Base-by-base conservation (phyloP, 1,284 basidiomycete species). In the Apiotrichum gamsii region DNA sequence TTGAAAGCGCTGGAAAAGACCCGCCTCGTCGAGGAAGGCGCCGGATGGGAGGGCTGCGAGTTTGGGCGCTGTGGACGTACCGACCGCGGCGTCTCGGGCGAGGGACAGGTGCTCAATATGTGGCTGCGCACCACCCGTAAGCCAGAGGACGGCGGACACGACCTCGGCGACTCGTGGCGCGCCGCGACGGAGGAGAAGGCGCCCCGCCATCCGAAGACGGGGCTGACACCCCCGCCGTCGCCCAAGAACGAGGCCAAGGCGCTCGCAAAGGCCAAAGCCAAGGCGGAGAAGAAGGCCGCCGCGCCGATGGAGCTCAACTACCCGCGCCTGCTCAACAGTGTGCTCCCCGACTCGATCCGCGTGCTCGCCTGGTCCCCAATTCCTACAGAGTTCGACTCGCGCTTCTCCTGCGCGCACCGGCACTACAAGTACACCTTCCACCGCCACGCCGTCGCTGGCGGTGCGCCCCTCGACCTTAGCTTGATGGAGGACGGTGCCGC, bases 391-490 rank as follows among this genome's bases (percentile, higher is more conserved):
- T 98, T 98, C 69, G 90, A 90, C 31, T 83, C 93, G 2, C 82
- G 94, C 3, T 94, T 89, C 74, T 85, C 84, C 19, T 97, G 93
- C 74, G 76, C 74, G 47, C 83, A 81, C 62, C 77, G 94, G 29
- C 94, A 98, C 69, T 99, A 98, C 82, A 96, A 96, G 69, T 99
- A 98, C 74, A 94, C 96, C 69, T 98, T 96, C 76, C 64, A 70
- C 57, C 51, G 64, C 34, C 48, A 44, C 19, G 64, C 62, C 13
- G 55, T 51, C 5, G 69, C 79, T 9, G 52, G 51, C 20, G 42
- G 51, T 0, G 64, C 77, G 15, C 73, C 75, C 13, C 80, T 95
- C 45, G 81, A 91, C 68, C 69, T 93, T 25, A 60, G 72, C 1
- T 78, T 77, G 25, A 98, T 98, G 93, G 77, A 78, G 50, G 76